Evolutionary conservation across 2,329 filamentous ascomycete genomes (phyloP).

Genomic region (Monosporascus sp.): DNA sequence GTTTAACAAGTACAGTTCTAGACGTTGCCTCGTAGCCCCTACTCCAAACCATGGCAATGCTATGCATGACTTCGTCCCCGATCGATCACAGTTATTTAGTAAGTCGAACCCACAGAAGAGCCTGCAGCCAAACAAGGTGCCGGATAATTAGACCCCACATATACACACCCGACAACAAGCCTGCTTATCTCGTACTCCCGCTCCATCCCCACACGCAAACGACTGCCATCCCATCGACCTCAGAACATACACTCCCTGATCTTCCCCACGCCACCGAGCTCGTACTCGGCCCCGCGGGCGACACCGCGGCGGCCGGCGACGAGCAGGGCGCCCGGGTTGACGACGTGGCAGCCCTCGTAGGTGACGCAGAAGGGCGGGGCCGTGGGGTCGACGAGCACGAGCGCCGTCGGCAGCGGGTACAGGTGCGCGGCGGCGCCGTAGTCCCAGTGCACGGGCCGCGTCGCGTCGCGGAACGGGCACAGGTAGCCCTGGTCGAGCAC

Average conservation of each 20-base stretch:
- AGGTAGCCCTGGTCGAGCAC: slow-evolving; percentile 86
- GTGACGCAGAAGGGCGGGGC: slow-evolving; percentile 79
- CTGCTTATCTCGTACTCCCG: too few relatives aligned
- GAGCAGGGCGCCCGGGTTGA: slow-evolving; percentile 82
- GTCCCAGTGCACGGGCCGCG: slow-evolving; percentile 87
- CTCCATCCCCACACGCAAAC: too few relatives aligned
- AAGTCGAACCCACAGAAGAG: too few relatives aligned
- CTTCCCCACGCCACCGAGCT: slow-evolving; percentile 57
- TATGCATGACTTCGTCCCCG: too few relatives aligned
- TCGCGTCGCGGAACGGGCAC: slow-evolving; percentile 75
- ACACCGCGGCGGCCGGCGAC: slow-evolving; percentile 63
- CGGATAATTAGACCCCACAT: too few relatives aligned
- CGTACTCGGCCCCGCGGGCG: slow-evolving; percentile 85
- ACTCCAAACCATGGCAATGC: too few relatives aligned
- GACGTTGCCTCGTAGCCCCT: too few relatives aligned
- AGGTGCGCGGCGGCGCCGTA: slow-evolving; percentile 70
- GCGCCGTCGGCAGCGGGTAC: slow-evolving; percentile 80
- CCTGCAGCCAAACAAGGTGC: too few relatives aligned
- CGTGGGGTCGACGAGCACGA: slow-evolving; percentile 79
- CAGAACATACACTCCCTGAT: slow-evolving; percentile 59
- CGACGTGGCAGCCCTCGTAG: slow-evolving; percentile 91
- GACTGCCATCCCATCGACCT: not conserved
- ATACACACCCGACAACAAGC: too few relatives aligned
- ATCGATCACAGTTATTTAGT: not conserved
- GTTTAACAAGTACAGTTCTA: too few relatives aligned